These are phyloP conservation scores for Incumbomyces lentus DNA, from an alignment of 2,329 filamentous ascomycete species.

Conservation along the genomic window DNA sequence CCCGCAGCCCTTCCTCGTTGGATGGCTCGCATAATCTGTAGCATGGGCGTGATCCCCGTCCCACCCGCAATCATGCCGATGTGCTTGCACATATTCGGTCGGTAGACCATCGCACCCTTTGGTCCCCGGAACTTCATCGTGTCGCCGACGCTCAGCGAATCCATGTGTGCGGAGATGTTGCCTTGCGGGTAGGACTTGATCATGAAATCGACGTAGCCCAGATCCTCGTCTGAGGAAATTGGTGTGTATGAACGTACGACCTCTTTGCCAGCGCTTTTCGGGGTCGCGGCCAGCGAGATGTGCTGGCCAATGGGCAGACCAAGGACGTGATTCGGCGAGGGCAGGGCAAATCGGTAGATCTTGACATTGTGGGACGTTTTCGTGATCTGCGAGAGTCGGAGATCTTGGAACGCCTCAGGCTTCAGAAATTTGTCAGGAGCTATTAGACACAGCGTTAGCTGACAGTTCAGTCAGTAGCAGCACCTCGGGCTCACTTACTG, in stretches of 20 bases:
- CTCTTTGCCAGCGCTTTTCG: conserved; percentile 68
- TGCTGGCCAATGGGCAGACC: conserved; percentile 97
- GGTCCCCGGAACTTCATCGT: conserved; percentile 84
- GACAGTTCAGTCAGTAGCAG: not conserved
- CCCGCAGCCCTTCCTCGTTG: conserved; percentile 66
- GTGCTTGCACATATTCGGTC: conserved; percentile 88
- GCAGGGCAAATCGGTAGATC: conserved; percentile 92
- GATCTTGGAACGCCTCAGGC: conserved; percentile 79
- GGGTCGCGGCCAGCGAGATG: conserved; percentile 82
- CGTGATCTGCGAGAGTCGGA: conserved; percentile 88
- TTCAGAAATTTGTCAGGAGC: conserved; percentile 49
- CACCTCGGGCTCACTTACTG: conserved; percentile 36
- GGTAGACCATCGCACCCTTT: conserved; percentile 97
- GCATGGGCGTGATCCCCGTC: conserved; percentile 96
- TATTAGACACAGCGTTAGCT: not conserved
- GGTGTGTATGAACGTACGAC: conserved; percentile 88
- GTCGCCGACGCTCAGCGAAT: conserved; percentile 69
- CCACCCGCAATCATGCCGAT: conserved; percentile 98
- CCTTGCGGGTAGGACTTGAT: conserved; percentile 97
- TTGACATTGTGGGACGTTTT: conserved; percentile 96
- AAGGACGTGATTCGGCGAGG: conserved; percentile 66
- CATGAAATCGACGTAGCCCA: conserved; percentile 88
- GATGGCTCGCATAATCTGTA: conserved; percentile 88
- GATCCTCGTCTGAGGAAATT: conserved; percentile 78
- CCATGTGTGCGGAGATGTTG: conserved; percentile 93